Base-by-base conservation (phyloP, 371 early-diverging fungal species). In the Haplosporangium sp. region DNA sequence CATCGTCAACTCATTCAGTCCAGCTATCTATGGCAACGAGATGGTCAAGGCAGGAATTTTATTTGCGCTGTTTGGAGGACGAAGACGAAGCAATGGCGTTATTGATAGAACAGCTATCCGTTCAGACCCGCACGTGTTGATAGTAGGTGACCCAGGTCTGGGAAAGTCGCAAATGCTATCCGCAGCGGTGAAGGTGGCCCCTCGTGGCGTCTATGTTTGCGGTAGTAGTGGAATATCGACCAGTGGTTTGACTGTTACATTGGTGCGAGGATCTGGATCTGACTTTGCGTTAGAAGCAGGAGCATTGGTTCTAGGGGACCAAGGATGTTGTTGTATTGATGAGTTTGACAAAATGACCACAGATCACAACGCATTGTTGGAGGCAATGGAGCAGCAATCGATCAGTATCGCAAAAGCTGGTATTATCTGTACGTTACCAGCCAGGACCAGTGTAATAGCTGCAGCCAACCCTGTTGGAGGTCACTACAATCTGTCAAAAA, bases 311-410 rank as follows among this genome's bases (percentile, higher is more conserved):
- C 89, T 99, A 53, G 99, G 98, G 2, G 99, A 99, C 84, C 96
- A 96, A 61, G 99, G 99, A 50, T 96, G 99, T 38, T 99, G 99
- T 61, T 99, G 99, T 86, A 99, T 99, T 83, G 99, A 99, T 86
- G 99, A 99, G 85, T 99, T 99, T 88, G 99, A 99, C 86, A 99
- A 99, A 88, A 99, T 99, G 99, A 97, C 98, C 58, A 96, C 96
- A 75, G 99, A 99, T 83, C 92, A 99, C 71, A 98, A 99, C 7
- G 99, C 99, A n/a, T 97, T 99, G 67, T 97, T 99, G 86, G 99
- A 99, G 89, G 99, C 99, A 17, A 99, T 99, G 99, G 99, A 99
- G 86, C 99, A 99, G 85, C 99, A 99, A 79, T 99, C 99, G 4
- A 98, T 99, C 75, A 97, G 96, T 0, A 99, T 99, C 73, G 98